phyloP scores from a whole-genome alignment of 441 rosid genomes.

The Isatis lusitanica region DNA sequence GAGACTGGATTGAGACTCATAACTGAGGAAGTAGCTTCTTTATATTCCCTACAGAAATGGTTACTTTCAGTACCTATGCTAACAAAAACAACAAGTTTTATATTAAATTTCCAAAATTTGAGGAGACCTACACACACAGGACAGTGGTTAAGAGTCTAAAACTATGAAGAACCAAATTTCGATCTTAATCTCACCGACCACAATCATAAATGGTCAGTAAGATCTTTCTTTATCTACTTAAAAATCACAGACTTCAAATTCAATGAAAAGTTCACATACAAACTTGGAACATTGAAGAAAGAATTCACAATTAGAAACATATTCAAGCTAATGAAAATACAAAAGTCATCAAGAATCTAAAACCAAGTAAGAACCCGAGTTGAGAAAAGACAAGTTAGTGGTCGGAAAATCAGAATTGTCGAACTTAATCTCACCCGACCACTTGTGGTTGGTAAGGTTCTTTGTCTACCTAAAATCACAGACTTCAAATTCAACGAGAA shows the following conservation, averaged over 20 bases:
- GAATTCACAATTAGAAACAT: neutral
- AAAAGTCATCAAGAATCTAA: neutral
- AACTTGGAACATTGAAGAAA: neutral
- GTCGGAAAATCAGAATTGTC: neutral
- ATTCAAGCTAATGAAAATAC: neutral
- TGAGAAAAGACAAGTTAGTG: slow-evolving; percentile 1
- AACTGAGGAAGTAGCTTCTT: neutral
- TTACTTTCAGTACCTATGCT: neutral
- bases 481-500: neutral
- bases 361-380: neutral
- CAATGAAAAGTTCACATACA: neutral
- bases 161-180: neutral
- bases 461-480: neutral
- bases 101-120: neutral
- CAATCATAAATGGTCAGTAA: neutral
- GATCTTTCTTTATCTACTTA: neutral
- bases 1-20: slow-evolving; percentile 35
- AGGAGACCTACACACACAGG: neutral
- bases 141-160: neutral
- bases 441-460: slow-evolving; percentile 9
- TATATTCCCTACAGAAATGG: slow-evolving; percentile 17
- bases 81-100: neutral
- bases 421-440: slow-evolving; percentile 16
- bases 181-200: slow-evolving; percentile 18
- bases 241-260: neutral